A percentile compares a stretch with the other conserved stretches of the same genome.
phyloP scores from a whole-genome alignment of 202 grass and related monocot species.

The Schoenoplectus tabernaemontani region DNA sequence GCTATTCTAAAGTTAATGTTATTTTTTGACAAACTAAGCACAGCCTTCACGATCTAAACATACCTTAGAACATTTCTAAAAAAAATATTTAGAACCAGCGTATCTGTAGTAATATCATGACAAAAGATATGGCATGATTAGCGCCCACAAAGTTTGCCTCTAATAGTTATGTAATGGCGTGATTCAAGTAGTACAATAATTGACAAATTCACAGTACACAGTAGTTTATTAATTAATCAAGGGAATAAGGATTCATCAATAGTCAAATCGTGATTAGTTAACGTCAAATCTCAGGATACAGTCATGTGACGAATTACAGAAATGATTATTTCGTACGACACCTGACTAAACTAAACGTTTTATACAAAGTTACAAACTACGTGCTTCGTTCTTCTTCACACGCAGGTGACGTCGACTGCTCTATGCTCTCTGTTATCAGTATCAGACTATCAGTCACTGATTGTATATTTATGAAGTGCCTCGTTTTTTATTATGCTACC shows the following conservation, averaged over 20 bases:
- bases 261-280: slow-evolving; percentile 21
- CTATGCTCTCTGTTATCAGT: slow-evolving; percentile 15
- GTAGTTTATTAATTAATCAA: neutral
- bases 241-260: neutral
- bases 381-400: neutral
- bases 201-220: no score
- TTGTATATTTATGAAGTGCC: neutral
- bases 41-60: no score
- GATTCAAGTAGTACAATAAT: no score
- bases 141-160: no score
- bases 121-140: no score
- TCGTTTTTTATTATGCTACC: no score
- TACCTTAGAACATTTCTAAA: no score
- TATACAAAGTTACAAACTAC: neutral
- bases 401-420: slow-evolving; percentile 1
- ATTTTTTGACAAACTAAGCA: no score
- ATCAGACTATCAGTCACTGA: neutral
- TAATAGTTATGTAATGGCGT: no score
- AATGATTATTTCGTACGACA: slow-evolving; percentile 6
- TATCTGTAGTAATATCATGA: no score
- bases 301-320: slow-evolving; percentile 16
- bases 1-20: no score
- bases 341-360: neutral
- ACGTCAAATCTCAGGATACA: slow-evolving; percentile 17
- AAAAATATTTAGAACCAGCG: no score